Base-by-base conservation (phyloP, 495 filamentous ascomycete genomes). In the Neurospora tetrasperma region DNA sequence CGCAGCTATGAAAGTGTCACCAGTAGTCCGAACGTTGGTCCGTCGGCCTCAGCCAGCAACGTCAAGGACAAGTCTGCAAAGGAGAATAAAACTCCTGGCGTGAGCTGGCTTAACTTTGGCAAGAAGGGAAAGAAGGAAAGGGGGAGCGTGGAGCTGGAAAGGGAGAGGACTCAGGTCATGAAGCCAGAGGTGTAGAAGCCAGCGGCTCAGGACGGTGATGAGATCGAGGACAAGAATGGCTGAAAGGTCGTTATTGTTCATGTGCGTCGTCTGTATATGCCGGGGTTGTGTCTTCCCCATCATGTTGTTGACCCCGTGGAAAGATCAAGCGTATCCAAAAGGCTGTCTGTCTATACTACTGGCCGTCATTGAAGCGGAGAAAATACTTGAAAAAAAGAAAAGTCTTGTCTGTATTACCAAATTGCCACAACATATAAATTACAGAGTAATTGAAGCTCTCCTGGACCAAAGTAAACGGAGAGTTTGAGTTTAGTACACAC, bases 71-170 rank as follows among this genome's bases (percentile, higher is more conserved):
- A 68, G 48, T 69, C 35, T 77, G 75, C 70, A 20, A 77, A 73
- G 69, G 76, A 76, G 74, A 76, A 43, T 77, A 84, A 78, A 79
- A 78, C 74, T 77, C 77, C 75, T 69, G 54, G 54, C 27, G 82
- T 62, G 20, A 80, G 82, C 71, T 86, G 85, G 85, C 77, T 85
- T 72, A 78, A 77, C 59, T 86, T 85, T 75, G 73, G 79, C 43
- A 85, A 84, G 76, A 85, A 85, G 79, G 84, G 82, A 68, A 85
- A 82, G 78, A 83, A 81, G 75, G 83, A 86, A 66, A 85, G 83
- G 77, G 83, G 85, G 73, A 85, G 83, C 72, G 72, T 85, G 71
- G 84, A 86, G 23, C 71, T 84, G 39, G 84, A 86, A 38, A 79
- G 84, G 73, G 77, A 82, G 38, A 76, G 76, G 23, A 69, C 76